Base-by-base conservation (phyloP, 106 monocot species). In the Dendrobium huoshanense region DNA sequence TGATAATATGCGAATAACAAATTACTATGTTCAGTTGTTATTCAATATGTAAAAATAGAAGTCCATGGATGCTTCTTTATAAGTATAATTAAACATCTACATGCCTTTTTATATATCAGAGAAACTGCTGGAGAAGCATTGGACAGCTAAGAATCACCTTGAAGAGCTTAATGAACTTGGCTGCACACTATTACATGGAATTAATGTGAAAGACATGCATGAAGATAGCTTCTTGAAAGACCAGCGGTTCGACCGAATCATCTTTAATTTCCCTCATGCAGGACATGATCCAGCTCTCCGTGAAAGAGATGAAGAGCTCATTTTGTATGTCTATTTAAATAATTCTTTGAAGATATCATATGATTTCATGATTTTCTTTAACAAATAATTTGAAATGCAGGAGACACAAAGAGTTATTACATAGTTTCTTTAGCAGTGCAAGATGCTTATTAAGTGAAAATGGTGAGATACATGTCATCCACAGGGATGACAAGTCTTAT, bases 211-310 rank as follows among this genome's bases (percentile, higher is more conserved):
- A 19, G 67, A 77, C 67, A 82, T 82, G 82, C 33, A 77, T 41
- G 37, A 37, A 37, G 37, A 37, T 3, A 37, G 0, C 37, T 37
- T 37, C 37, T 37, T 37, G 37, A 37, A 37, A 37, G 37, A 0
- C 3, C 2, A 2, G 3, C 37, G 37, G 0, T 37, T 37, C 37
- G 37, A 37, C 0, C 37, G 37, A 0, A 37, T 37, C 37, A 37
- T 37, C 0, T 37, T 37, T 0, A 37, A 90, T 78, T 93, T 93
- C 45, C 92, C 90, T 5, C 92, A 92, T 75, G 90, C 88, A 22
- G 92, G 89, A 15, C 76, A 82, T 31, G 44, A 59, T 47, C 81
- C 64, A 0, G 6, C 0, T 0, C 29, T 40, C 41, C 0, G 24
- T 9, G 81, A 82, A 67, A 4, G 29, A 3, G 33, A 76, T 29